Conservation (phyloP, 2,329 filamentous ascomycete species). For the Calonectria pauciramosa region DNA sequence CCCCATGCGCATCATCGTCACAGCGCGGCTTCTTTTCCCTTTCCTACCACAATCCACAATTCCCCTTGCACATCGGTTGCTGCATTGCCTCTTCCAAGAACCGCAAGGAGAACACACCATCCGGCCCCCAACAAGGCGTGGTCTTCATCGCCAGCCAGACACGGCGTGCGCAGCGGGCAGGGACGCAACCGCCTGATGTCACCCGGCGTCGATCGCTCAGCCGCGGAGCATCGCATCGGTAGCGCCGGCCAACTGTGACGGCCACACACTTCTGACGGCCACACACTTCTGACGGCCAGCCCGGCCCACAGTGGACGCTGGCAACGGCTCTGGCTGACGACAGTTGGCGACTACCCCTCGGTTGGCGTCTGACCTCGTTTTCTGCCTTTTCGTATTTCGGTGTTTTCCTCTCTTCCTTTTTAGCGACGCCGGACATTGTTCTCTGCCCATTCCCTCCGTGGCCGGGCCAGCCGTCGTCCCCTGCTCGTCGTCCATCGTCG, state of each 20-base stretch:
- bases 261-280: constrained; percentile 20
- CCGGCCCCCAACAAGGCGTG: constrained; percentile 5
- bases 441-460: background rate
- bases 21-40: background rate
- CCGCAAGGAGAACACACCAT: background rate
- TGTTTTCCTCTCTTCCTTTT: background rate
- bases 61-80: background rate
- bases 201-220: constrained; percentile 27
- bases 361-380: background rate
- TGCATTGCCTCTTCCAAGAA: constrained; percentile 6
- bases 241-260: constrained; percentile 27
- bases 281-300: constrained; percentile 11
- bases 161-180: background rate
- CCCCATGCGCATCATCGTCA: background rate
- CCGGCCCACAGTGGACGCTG: constrained; percentile 24
- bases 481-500: background rate
- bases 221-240: constrained; percentile 28
- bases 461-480: constrained; percentile 11
- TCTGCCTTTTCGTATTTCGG: background rate
- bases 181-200: constrained; percentile 29
- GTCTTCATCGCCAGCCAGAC: background rate
- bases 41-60: background rate
- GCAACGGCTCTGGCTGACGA: constrained; percentile 24
- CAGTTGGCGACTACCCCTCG: constrained; percentile 11
- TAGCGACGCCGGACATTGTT: background rate